Percentiles rank a stretch among this genome's conserved stretches.
Conservation (phyloP, 2,329 filamentous ascomycete species). For the Fusarium anguioides region DNA sequence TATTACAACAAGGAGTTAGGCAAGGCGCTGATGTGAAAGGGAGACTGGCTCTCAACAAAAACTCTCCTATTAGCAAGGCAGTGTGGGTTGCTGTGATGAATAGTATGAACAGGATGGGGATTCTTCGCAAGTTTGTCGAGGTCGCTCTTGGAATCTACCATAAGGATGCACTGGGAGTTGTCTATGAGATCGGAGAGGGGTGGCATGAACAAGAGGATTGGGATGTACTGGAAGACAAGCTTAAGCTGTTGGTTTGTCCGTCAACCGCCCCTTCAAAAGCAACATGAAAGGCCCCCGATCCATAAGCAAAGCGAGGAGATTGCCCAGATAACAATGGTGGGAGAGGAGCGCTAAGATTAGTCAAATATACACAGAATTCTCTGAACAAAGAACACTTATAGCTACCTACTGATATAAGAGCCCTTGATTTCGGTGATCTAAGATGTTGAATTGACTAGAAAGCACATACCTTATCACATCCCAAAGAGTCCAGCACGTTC, state of each 20-base stretch:
- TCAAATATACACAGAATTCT: too few species aligned
- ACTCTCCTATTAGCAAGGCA: background rate
- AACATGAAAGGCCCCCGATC: background rate
- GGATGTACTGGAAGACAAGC: background rate
- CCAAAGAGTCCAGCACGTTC: too few species aligned
- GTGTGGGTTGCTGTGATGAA: background rate
- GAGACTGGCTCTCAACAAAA: background rate
- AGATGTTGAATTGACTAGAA: background rate
- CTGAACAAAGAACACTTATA: too few species aligned
- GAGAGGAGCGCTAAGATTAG: too few species aligned
- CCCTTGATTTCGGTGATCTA: too few species aligned
- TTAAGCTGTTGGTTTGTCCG: background rate
- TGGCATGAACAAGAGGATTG: background rate
- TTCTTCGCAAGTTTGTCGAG: background rate
- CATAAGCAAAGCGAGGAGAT: too few species aligned
- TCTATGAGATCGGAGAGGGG: background rate
- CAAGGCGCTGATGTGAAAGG: background rate
- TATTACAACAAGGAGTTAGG: background rate
- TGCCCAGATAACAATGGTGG: too few species aligned
- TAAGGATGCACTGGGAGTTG: background rate
- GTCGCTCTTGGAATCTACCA: background rate
- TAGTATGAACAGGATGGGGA: background rate
- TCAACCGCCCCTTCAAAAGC: fast-evolving
- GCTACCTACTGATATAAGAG: too few species aligned
- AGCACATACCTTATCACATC: too few species aligned